Conservation (phyloP, 805 yeast species). For the Phaffomyces antillensis region DNA sequence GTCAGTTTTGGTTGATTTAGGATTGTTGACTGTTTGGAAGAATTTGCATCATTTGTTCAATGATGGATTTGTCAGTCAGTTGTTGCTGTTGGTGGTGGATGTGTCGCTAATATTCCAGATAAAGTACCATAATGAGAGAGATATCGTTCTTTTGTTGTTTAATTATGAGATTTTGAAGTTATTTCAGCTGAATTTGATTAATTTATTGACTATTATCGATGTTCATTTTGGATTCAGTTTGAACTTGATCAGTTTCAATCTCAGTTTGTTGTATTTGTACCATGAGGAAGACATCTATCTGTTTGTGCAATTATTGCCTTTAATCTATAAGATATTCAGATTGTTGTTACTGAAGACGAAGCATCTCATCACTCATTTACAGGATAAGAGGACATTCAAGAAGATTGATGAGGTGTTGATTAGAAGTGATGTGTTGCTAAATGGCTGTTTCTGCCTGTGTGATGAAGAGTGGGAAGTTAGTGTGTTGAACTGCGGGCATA, state of each 20-base stretch:
- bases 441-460: background rate
- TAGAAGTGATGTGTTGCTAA: background rate
- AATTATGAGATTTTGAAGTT: constrained; percentile 2
- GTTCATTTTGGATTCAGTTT: background rate
- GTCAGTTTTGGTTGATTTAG: background rate
- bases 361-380: constrained; percentile 6
- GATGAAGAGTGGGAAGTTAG: background rate
- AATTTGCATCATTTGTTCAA: background rate
- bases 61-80: background rate
- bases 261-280: constrained; percentile 1
- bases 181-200: constrained; percentile 1
- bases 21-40: background rate
- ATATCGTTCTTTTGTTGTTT: background rate
- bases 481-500: constrained; percentile 12
- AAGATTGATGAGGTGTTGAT: background rate
- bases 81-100: background rate
- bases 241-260: constrained; percentile 1
- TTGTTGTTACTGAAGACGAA: constrained; percentile 14
- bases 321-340: constrained; percentile 17
- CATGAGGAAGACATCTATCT: constrained; percentile 3
- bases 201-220: background rate
- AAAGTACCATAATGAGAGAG: background rate
- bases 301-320: constrained; percentile 14
- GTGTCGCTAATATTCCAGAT: background rate
- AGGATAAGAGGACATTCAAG: background rate